Conservation (phyloP, 805 yeast genomes). For the Hemisphaericaspora nanyangensis region DNA sequence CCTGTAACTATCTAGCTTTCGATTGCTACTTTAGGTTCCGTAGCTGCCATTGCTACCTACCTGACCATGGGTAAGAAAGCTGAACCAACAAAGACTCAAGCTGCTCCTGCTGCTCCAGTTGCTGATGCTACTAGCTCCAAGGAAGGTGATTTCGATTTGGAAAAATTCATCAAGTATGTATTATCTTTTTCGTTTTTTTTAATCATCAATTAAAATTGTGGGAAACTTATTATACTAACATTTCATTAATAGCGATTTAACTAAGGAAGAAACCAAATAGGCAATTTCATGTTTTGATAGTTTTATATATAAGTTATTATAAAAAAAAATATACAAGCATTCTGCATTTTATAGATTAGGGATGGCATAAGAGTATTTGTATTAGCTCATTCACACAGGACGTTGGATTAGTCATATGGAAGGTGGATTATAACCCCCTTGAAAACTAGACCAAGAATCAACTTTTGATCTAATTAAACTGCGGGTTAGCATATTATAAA, state of each 20-base stretch:
- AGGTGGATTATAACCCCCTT: no score
- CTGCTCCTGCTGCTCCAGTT: conserved; percentile 20
- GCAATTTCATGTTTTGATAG: no score
- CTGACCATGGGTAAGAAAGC: conserved; percentile 15
- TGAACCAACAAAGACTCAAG: conserved; percentile 25
- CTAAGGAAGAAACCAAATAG: conserved; percentile 41
- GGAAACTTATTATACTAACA: conserved; percentile 14
- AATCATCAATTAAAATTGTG: neutral
- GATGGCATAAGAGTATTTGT: no score
- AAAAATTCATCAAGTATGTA: conserved; percentile 41
- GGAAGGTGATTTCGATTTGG: conserved; percentile 43
- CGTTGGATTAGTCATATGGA: no score
- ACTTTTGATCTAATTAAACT: no score
- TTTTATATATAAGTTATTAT: no score
- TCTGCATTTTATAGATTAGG: no score
- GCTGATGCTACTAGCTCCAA: conserved; percentile 19
- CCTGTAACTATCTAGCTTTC: conserved; percentile 27
- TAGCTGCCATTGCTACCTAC: conserved; percentile 24
- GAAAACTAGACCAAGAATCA: no score
- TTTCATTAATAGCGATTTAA: conserved; percentile 30
- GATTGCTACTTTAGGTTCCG: conserved; percentile 37
- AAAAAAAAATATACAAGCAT: no score
- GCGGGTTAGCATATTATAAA: no score
- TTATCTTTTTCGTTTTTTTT: neutral
- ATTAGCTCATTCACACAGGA: no score